These are phyloP conservation scores for Debaryomyces sp. DNA, from an alignment of 1,139 yeast species.

Conservation along the genomic window DNA sequence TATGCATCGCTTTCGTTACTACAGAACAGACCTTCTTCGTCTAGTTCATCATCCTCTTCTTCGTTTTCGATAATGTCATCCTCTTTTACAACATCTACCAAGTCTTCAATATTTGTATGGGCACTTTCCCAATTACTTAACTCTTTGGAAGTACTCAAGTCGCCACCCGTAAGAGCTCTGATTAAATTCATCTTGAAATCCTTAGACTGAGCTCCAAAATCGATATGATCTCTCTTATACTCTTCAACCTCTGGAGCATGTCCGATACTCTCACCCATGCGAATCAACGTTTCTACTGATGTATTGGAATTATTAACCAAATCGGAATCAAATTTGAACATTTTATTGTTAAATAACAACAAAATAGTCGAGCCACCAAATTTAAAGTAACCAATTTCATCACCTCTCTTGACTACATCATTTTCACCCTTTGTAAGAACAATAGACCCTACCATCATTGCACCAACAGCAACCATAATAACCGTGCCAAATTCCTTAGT, in stretches of 20 bases:
- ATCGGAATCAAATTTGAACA: constrained; percentile 69
- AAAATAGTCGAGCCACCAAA: constrained; percentile 94
- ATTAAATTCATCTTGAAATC: constrained; percentile 56
- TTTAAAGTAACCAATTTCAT: constrained; percentile 90
- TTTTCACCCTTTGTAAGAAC: constrained; percentile 68
- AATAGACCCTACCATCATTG: constrained; percentile 98
- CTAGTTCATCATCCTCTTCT: constrained; percentile 19
- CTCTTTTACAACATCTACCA: constrained; percentile 20
- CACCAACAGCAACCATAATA: constrained; percentile 84
- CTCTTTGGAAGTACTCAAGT: constrained; percentile 32
- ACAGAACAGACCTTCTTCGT: constrained; percentile 14
- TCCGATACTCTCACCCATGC: constrained; percentile 93
- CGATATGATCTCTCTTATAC: constrained; percentile 48
- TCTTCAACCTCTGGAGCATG: constrained; percentile 60
- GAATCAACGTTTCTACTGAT: constrained; percentile 76
- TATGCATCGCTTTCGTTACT: constrained; percentile 3
- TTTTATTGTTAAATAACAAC: constrained; percentile 45
- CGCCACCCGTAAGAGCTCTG: constrained; percentile 64
- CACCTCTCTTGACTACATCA: constrained; percentile 62
- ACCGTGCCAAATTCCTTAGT: constrained; percentile 76
- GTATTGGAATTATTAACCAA: constrained; percentile 65
- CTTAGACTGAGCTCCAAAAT: constrained; percentile 50
- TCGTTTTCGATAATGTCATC: constrained; percentile 11
- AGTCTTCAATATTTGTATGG: constrained; percentile 25
- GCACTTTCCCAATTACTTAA: constrained; percentile 44